Evolutionary conservation across 495 filamentous ascomycete species (phyloP), one percentile per base, ranked within the genome.

Genomic region (Penicillium egyptiacum): DNA sequence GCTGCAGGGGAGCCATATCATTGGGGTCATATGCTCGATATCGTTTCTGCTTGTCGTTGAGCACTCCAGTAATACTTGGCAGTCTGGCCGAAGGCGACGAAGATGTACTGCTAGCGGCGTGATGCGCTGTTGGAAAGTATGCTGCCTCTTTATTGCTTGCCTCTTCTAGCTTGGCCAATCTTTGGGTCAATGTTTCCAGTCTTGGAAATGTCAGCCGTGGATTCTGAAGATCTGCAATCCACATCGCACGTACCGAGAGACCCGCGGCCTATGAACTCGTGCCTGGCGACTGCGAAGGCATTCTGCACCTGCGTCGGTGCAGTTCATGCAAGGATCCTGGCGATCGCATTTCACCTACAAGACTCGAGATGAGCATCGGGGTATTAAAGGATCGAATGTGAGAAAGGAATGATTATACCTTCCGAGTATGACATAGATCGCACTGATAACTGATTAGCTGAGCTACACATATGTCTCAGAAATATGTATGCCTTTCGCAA

Each of bases 301-400:
- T 49, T 64, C 55, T 10, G 56, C 56, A 1, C 50, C 55, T 40
- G 66, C 68, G 39, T 66, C 63, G 19, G 53, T 55, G 30, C 68
- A 70, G 26, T 69, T 67, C 41, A 59, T 50, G 26, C 68, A 70
- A 45, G 66, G 68, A 46, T 64, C 53, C 30, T 66, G 57, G 7
- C 68, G 64, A 55, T 71, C 68, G 28, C 68, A 71, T 62, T 69
- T 71, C 10, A 69, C 61, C 66, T 71, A 41, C n/a, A 35, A 19
- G 6, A 6, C 44, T 35, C 14, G 2, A 23, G 8, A 42, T 53
- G 17, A 42, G 50, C 10, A 16, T 23, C 1, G 3, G 7, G 0
- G 4, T 4, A 14, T 30, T 6, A 7, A 31, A 43, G 17, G 6
- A 3, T 26, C 4, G 3, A n/a, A 19, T 37, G 39, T 17, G 12